A percentile compares a stretch with the other conserved stretches of the same genome.
Evolutionary conservation across 1,284 basidiomycete species (phyloP).

Genomic region (Sanghuangporus weigelae): DNA sequence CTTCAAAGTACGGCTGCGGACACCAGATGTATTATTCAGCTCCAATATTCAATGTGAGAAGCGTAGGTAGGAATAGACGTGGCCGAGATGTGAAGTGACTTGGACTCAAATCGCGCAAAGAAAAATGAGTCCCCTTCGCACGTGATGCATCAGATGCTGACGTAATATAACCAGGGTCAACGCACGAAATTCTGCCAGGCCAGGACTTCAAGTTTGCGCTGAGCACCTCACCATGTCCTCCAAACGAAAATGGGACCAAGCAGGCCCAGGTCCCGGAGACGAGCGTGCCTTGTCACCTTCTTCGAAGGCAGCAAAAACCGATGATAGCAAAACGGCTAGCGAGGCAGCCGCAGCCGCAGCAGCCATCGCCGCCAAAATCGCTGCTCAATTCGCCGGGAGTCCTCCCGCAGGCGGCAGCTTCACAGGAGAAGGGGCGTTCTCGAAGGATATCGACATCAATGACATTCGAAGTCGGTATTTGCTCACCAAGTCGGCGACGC

Average conservation of each 20-base stretch:
- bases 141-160: too few species aligned
- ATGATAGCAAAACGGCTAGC: conserved; percentile 61
- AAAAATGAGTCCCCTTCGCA: too few species aligned
- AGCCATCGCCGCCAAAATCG: conserved; percentile 89
- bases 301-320: conserved; percentile 42
- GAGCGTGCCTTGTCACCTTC: conserved; percentile 35
- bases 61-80: too few species aligned
- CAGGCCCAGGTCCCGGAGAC: conserved; percentile 29
- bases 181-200: too few species aligned
- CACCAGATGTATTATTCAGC: too few species aligned
- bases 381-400: conserved; percentile 69
- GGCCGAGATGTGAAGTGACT: too few species aligned
- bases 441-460: conserved; percentile 95
- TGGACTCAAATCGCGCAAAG: too few species aligned
- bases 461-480: conserved; percentile 95
- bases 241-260: conserved; percentile 74
- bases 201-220: too few species aligned
- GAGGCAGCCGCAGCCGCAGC: conserved; percentile 78
- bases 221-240: conserved; percentile 40
- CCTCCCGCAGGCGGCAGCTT: conserved; percentile 26
- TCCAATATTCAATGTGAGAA: too few species aligned
- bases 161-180: too few species aligned
- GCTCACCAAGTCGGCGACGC: conserved; percentile 91
- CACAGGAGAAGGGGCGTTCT: conserved; percentile 80
- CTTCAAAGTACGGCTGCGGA: too few species aligned